A percentile compares a stretch with the other conserved stretches of the same genome.
These are phyloP conservation scores for Stylosanthes scabra DNA, from an alignment of 331 rosid genomes.

Conservation along the genomic window DNA sequence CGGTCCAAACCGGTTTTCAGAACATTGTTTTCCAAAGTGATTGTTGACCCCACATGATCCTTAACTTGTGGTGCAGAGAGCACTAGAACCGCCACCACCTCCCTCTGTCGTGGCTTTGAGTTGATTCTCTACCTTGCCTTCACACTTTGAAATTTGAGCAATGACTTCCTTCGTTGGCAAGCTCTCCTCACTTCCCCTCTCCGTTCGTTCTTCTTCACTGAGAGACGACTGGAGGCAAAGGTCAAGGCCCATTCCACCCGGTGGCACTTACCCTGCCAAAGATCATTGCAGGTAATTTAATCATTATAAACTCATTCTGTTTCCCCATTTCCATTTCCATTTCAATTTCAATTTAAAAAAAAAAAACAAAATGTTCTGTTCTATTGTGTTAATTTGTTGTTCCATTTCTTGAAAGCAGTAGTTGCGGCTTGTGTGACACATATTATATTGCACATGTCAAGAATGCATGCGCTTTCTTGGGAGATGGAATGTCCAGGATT, in stretches of 20 bases:
- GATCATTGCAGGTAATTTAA: constrained; percentile 84
- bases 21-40: too few species aligned
- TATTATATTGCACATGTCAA: constrained; percentile 96
- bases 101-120: not conserved
- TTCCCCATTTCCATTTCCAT: not conserved
- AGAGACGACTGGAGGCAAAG: constrained; percentile 89
- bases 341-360: not conserved
- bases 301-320: not conserved
- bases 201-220: constrained; percentile 60
- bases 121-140: too few species aligned
- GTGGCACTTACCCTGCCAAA: constrained; percentile 94
- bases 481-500: constrained; percentile 95
- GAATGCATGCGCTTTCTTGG: constrained; percentile 96
- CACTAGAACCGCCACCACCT: not conserved
- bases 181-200: constrained; percentile 54
- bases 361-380: not conserved
- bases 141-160: not conserved
- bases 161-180: constrained; percentile 63
- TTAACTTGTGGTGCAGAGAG: constrained; percentile 19
- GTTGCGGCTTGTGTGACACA: constrained; percentile 94
- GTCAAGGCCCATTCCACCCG: constrained; percentile 88
- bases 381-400: not conserved
- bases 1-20: too few species aligned
- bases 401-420: constrained; percentile 52
- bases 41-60: not conserved